phyloP scores from a whole-genome alignment of 805 yeast species.

The Wickerhamiella sorbophila region DNA sequence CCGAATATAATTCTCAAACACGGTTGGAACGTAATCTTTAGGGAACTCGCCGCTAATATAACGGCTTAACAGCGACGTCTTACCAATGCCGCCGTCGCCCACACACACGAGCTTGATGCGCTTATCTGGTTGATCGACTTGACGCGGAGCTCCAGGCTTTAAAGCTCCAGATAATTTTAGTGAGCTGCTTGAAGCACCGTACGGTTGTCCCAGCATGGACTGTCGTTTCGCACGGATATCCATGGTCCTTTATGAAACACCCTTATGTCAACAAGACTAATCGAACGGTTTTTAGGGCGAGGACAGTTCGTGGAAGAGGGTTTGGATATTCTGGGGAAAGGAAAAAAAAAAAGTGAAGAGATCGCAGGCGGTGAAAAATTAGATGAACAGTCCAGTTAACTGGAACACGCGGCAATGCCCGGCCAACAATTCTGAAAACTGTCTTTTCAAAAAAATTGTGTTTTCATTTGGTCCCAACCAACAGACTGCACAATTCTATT shows the following conservation, averaged over 20 bases:
- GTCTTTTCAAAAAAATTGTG: too few relatives aligned
- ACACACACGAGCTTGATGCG: slow-evolving; percentile 58
- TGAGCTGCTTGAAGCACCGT: slow-evolving; percentile 9
- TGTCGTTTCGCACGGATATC: slow-evolving; percentile 13
- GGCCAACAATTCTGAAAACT: too few relatives aligned
- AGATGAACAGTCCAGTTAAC: too few relatives aligned
- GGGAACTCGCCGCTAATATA: slow-evolving; percentile 63
- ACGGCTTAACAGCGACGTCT: slow-evolving; percentile 54
- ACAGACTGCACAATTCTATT: too few relatives aligned
- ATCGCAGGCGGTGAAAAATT: too few relatives aligned
- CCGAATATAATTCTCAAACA: slow-evolving; percentile 65
- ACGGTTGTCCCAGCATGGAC: slow-evolving; percentile 10
- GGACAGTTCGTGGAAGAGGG: too few relatives aligned
- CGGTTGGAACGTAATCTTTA: slow-evolving; percentile 61
- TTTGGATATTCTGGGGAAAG: too few relatives aligned
- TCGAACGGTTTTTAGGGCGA: too few relatives aligned
- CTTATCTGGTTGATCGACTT: neutral
- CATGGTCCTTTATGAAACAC: slow-evolving; percentile 3
- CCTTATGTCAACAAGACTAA: neutral
- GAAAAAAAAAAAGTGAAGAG: too few relatives aligned
- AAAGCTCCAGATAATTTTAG: neutral
- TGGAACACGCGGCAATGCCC: too few relatives aligned
- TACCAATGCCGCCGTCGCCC: slow-evolving; percentile 89
- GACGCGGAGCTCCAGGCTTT: neutral
- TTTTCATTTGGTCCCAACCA: too few relatives aligned